Evolutionary conservation across 352 stramenopile species (phyloP).

Genomic region (Phytopythium litorale): DNA sequence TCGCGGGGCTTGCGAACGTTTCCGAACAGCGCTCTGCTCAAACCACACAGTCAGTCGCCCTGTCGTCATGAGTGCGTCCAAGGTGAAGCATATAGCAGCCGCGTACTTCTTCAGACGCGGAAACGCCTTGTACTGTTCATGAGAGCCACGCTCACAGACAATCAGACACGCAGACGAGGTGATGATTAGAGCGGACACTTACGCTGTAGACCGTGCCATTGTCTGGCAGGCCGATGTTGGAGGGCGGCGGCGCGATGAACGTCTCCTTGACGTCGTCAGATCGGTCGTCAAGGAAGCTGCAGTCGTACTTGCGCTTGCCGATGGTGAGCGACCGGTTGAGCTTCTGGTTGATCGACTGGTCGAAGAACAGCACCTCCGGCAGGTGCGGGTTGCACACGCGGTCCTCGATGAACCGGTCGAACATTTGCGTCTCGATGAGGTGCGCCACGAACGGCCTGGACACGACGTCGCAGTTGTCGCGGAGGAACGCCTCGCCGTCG

Average conservation of each 20-base stretch:
- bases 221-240: conserved; percentile 74
- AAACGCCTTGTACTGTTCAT: conserved; percentile 71
- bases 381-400: conserved; percentile 58
- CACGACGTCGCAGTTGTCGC: conserved; percentile 56
- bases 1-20: conserved; percentile 74
- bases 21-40: conserved; percentile 53
- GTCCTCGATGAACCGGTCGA: conserved; percentile 82
- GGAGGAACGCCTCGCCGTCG: conserved; percentile 59
- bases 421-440: conserved; percentile 76
- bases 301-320: conserved; percentile 83
- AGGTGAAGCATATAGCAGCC: neutral
- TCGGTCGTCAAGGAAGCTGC: conserved; percentile 73
- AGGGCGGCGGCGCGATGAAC: conserved; percentile 76
- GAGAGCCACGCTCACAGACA: neutral
- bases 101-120: conserved; percentile 76
- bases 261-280: conserved; percentile 78
- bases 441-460: conserved; percentile 62
- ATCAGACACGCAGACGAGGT: neutral
- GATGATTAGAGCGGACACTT: conserved; percentile 9
- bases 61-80: neutral
- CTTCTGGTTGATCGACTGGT: conserved; percentile 86
- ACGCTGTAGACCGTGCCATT: conserved; percentile 75
- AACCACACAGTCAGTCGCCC: neutral
- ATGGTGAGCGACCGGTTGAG: conserved; percentile 72
- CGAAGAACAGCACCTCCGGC: conserved; percentile 78